phyloP scores from a whole-genome alignment of 805 yeast species.

The Yarrowia sp. region DNA sequence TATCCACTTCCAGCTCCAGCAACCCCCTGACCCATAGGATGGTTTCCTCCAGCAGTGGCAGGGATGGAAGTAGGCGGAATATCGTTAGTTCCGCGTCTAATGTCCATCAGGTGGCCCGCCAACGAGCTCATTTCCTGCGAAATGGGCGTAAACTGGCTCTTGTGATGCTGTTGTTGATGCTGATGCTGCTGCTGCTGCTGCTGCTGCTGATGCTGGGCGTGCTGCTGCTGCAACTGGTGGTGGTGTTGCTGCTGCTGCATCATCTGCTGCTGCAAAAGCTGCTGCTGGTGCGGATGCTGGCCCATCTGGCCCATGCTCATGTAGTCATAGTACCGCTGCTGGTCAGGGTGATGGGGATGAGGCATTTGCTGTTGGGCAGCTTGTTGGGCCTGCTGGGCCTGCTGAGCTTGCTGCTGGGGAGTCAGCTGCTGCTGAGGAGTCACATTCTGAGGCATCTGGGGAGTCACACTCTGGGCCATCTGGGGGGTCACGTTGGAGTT shows the following conservation, averaged over 20 bases:
- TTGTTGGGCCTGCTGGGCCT: conserved; percentile 2
- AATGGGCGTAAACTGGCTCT: conserved; percentile 35
- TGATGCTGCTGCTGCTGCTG: conserved; percentile 27
- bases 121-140: conserved; percentile 35
- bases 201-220: conserved; percentile 29
- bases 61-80: conserved; percentile 18
- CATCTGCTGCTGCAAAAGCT: conserved; percentile 31
- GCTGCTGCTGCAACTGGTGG: conserved; percentile 32
- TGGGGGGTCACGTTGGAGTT: conserved; percentile 16
- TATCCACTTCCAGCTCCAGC: conserved; percentile 40
- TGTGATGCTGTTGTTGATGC: conserved; percentile 37
- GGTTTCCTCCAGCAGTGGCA: conserved; percentile 5
- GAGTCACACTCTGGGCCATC: conserved; percentile 35
- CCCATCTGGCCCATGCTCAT: conserved; percentile 33
- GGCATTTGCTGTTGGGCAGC: conserved; percentile 34
- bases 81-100: conserved; percentile 34
- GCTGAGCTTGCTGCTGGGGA: conserved; percentile 35
- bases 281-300: conserved; percentile 38
- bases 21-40: conserved; percentile 25
- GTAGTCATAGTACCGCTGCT: conserved; percentile 17
- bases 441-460: conserved; percentile 19
- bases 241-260: conserved; percentile 36
- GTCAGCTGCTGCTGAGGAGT: conserved; percentile 30
- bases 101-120: conserved; percentile 38
- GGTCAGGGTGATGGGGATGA: conserved; percentile 23